Base-by-base conservation (phyloP, 2,329 filamentous ascomycete genomes). In the Xylariales sp. region DNA sequence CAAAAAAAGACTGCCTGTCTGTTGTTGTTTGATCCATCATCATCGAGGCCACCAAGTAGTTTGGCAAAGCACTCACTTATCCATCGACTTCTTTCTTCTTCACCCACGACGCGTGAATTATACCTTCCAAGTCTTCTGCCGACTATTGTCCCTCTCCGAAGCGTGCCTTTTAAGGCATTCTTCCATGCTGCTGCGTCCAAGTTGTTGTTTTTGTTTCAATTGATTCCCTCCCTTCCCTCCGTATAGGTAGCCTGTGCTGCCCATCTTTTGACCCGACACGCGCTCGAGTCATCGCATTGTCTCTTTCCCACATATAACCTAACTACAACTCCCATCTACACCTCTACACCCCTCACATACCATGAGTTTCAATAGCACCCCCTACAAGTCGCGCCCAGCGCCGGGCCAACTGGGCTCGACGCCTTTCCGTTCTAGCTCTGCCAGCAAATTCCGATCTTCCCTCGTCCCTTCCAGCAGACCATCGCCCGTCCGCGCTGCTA, bases 401-500 rank as follows among this genome's bases (percentile, higher is more conserved):
- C 71, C 75, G 63, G 74, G 74, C 57, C 71, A 77, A 49, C 75
- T 71, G 56, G 75, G 76, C 53, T 76, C 76, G 36, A 74, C 76
- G 41, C 76, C 75, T 32, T 75, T 77, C 66, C 71, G 75, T 43
- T 74, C 76, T 49, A 69, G 71, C 53, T 74, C 73, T 28, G 55
- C 74, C 18, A 77, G 45, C 64, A 74, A 73, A 64, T 79, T 78
- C 62, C 72, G 74, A 52, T 79, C 77, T n/a, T 79, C 77, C 14
- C 76, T 79, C 50, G 76, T 78, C 5, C 76, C 77, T 30, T 73
- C 75, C 69, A 73, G 62, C 59, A 72, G 72, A 53, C 65, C 72
- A 49, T 73, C 75, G 14, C 73, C 76, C 34, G 69, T 60, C 36
- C 76, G 74, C 45, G 28, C 71, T 5, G 67, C 72, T 39, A 69